Base-by-base conservation (phyloP, 2,329 filamentous ascomycete genomes). In the Xylaria sp. region DNA sequence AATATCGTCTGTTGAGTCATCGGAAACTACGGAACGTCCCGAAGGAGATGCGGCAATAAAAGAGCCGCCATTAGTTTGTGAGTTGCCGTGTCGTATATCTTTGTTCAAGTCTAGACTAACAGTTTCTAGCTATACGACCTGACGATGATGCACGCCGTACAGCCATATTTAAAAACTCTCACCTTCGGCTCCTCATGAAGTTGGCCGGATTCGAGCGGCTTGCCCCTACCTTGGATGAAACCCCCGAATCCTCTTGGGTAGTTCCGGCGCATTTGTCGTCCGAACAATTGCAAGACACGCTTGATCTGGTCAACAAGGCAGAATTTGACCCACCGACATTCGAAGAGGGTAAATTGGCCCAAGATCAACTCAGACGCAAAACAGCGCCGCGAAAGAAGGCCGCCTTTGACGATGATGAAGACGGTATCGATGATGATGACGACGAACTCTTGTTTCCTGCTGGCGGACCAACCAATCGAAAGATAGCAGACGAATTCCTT, bases 161-260 rank as follows among this genome's bases (percentile, higher is more conserved):
- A 24, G 91, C 93, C 30, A 90, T 97, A 81, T 97, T 97, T 83
- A 97, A 93, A 77, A 97, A 98, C 79, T 90, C 92, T 9, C 91
- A 95, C 75, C 85, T 98, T 1, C 91, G 94, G 39, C 88, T 98
- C 1, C 86, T 99, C 3, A 91, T 98, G 87, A 90, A 85, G 1
- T 85, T 96, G 0, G 84, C 91, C 19, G 92, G 92, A 0, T 88
- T 97, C 69, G 85, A 91, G 74, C 85, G 90, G 3, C 79, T 86
- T 8, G 79, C 81, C 0, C 82, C 84, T 0, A 79, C 79, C 0
- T 75, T 84, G 3, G 90, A 93, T 50, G 93, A 97, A 75, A 90
- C 92, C 3, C 85, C 87, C 0, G 92, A 95, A 66, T 90, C 92
- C 1, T 83, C 85, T 0, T 98, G 96, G 96, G 82, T 92, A 51